phyloP scores from a whole-genome alignment of 331 rosid species.

The Dryas integrifolia region DNA sequence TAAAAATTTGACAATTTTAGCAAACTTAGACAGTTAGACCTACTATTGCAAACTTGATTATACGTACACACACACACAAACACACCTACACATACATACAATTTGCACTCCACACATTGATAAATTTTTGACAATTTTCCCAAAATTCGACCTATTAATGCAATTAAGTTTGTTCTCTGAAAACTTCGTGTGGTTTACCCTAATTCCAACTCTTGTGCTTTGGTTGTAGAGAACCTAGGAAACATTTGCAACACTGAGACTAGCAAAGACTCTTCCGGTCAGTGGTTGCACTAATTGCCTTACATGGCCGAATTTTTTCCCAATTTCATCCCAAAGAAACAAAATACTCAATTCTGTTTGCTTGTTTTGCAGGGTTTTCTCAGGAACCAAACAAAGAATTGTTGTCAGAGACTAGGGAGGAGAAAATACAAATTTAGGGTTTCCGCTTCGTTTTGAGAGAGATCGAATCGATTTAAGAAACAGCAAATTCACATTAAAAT shows the following conservation, averaged over 20 bases:
- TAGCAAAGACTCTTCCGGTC: neutral
- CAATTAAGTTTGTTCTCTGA: neutral
- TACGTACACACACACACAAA: too few relatives aligned
- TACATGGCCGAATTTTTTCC: neutral
- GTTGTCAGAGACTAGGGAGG: neutral
- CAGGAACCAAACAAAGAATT: constrained; percentile 16
- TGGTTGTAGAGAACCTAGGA: too few relatives aligned
- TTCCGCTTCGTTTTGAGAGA: neutral
- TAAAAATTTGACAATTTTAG: too few relatives aligned
- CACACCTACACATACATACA: too few relatives aligned
- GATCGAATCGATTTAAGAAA: neutral
- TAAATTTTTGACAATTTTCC: too few relatives aligned
- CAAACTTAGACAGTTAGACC: too few relatives aligned
- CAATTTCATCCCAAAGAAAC: neutral
- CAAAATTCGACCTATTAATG: too few relatives aligned
- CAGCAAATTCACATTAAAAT: neutral
- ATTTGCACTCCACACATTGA: too few relatives aligned
- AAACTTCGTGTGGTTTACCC: neutral
- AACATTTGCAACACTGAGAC: too few relatives aligned
- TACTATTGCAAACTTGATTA: too few relatives aligned
- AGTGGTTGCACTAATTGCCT: neutral
- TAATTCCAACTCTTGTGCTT: too few relatives aligned
- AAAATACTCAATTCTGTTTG: neutral
- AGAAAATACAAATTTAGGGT: constrained; percentile 12
- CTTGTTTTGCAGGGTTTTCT: constrained; percentile 6